These are phyloP conservation scores for Nicotiana otophora DNA, from an alignment of 257 asterid species.

Conservation along the genomic window DNA sequence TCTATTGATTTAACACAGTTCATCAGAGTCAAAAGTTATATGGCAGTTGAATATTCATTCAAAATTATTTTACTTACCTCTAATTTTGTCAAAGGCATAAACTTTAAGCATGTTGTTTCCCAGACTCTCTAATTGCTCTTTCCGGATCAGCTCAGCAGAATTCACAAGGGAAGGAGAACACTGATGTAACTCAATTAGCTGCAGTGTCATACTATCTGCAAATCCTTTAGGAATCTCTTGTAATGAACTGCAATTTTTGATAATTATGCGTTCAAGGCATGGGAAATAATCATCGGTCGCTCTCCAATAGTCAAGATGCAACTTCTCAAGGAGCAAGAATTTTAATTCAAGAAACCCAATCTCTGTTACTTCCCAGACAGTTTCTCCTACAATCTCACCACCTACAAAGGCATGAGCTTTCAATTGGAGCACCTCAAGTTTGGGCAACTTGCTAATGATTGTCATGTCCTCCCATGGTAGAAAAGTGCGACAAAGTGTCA, in stretches of 20 bases:
- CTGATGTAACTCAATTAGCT: neutral
- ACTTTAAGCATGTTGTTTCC: too few relatives aligned
- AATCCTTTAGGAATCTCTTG: constrained; percentile 9
- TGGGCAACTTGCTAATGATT: neutral
- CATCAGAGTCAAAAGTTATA: too few relatives aligned
- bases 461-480: neutral
- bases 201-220: neutral
- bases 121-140: too few relatives aligned
- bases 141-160: too few relatives aligned
- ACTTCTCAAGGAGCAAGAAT: constrained; percentile 3
- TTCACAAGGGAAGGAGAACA: neutral
- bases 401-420: neutral
- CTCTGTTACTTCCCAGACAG: constrained; percentile 6
- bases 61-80: too few relatives aligned
- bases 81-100: too few relatives aligned
- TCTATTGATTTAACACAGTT: too few relatives aligned
- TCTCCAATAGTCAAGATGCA: neutral
- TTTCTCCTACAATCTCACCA: neutral
- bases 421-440: neutral
- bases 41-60: too few relatives aligned
- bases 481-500: neutral
- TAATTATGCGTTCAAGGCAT: neutral
- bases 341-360: neutral
- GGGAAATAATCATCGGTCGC: neutral
- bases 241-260: neutral